phyloP scores from a whole-genome alignment of 148 eudicot genomes.

The Chenopodium album region DNA sequence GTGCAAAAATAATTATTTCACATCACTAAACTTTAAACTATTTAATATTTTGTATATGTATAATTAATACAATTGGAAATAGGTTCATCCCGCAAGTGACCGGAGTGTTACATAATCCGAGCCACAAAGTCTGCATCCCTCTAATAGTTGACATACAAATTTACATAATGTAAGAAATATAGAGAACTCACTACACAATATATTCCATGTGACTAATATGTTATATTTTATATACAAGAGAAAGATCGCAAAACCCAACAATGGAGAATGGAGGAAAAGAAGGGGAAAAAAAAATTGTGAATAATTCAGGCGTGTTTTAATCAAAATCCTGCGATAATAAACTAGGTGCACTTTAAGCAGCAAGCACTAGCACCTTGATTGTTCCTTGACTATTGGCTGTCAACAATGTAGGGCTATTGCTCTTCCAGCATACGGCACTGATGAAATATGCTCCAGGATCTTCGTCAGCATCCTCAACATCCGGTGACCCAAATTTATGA shows the following conservation, averaged over 20 bases:
- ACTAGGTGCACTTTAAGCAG: conserved; percentile 41
- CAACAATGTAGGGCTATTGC: conserved; percentile 73
- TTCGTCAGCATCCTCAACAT: conserved; percentile 64
- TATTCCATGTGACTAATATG: neutral
- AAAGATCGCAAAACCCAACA: conserved; percentile 4
- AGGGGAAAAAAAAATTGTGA: neutral
- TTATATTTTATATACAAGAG: neutral
- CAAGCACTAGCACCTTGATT: conserved; percentile 81
- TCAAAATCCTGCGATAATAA: neutral
- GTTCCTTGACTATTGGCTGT: conserved; percentile 94
- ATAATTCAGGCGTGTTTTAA: neutral
- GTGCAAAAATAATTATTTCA: too few relatives aligned
- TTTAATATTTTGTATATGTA: too few relatives aligned
- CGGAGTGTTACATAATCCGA: neutral
- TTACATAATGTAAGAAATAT: conserved; percentile 21
- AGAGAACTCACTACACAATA: conserved; percentile 1
- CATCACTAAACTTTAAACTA: too few relatives aligned
- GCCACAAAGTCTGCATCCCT: conserved; percentile 18
- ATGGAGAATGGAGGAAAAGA: neutral
- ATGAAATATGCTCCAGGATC: conserved; percentile 79
- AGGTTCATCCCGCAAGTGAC: conserved; percentile 17
- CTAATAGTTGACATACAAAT: conserved; percentile 1
- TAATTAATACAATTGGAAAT: neutral
- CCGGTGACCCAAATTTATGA: conserved; percentile 66
- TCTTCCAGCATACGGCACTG: conserved; percentile 94